A percentile compares a stretch with the other conserved stretches of the same genome.
These are phyloP conservation scores for Tuber borchii DNA, from an alignment of 495 filamentous ascomycete genomes.

Conservation along the genomic window DNA sequence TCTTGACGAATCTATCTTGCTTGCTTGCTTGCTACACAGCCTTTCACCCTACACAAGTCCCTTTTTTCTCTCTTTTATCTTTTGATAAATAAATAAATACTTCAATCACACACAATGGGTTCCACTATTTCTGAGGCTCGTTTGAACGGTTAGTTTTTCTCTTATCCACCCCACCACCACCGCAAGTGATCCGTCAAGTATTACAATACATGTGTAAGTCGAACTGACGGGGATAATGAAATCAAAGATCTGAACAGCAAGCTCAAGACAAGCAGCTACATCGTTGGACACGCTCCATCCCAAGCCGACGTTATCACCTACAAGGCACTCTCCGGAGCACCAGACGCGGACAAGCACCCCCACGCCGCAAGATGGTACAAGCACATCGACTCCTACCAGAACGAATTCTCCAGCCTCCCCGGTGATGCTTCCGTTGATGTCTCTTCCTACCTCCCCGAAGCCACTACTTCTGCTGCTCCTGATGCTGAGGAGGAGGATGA, in stretches of 20 bases:
- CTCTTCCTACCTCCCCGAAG: slow-evolving; percentile 87
- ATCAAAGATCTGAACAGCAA: slow-evolving; percentile 79
- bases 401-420: slow-evolving; percentile 82
- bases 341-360: slow-evolving; percentile 79
- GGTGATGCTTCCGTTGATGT: slow-evolving; percentile 83
- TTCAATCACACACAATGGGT: slow-evolving; percentile 63
- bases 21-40: background rate
- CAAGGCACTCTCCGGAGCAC: slow-evolving; percentile 73
- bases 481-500: slow-evolving; percentile 69
- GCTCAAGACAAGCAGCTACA: slow-evolving; percentile 84
- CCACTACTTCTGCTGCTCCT: slow-evolving; percentile 56
- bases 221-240: slow-evolving; percentile 2
- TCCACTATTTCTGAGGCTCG: slow-evolving; percentile 73
- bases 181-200: background rate
- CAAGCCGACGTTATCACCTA: slow-evolving; percentile 94
- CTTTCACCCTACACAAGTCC: slow-evolving; percentile 6
- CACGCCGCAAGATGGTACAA: slow-evolving; percentile 97
- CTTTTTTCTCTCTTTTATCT: slow-evolving; percentile 7
- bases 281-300: slow-evolving; percentile 82
- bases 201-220: background rate
- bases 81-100: slow-evolving; percentile 33
- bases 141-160: slow-evolving; percentile 62
- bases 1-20: background rate
- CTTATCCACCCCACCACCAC: background rate
- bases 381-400: slow-evolving; percentile 85